phyloP scores from a whole-genome alignment of 140 eudicot species.

The Anethum foeniculum region DNA sequence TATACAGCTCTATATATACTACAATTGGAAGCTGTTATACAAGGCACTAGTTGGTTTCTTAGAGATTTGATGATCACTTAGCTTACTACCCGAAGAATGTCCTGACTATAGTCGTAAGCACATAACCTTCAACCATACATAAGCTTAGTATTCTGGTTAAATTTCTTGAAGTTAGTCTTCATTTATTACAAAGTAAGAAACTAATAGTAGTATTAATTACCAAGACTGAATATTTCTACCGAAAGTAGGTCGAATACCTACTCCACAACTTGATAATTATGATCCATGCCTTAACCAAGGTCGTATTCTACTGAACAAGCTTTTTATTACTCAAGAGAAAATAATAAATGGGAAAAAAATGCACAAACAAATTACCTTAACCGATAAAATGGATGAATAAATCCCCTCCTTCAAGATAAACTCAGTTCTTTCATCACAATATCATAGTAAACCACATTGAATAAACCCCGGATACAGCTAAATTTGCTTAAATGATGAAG shows the following conservation, averaged over 20 bases:
- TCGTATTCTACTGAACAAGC: not conserved
- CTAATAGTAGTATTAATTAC: not conserved
- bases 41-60: not conserved
- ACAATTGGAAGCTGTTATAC: too few relatives aligned
- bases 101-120: not conserved
- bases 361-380: not conserved
- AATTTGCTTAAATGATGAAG: not conserved
- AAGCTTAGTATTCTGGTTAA: too few relatives aligned
- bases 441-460: not conserved
- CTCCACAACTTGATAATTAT: not conserved
- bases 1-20: too few relatives aligned
- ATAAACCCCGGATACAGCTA: not conserved
- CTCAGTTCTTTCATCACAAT: not conserved
- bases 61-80: not conserved
- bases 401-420: constrained; percentile 4
- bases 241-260: not conserved
- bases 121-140: too few relatives aligned
- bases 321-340: not conserved
- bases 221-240: not conserved
- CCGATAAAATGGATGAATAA: constrained; percentile 3
- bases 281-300: not conserved
- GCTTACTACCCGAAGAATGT: not conserved
- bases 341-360: not conserved
- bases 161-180: too few relatives aligned
- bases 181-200: too few relatives aligned